Conservation (phyloP, 768 basidiomycete genomes). For the Xerocomellus amylosporus region DNA sequence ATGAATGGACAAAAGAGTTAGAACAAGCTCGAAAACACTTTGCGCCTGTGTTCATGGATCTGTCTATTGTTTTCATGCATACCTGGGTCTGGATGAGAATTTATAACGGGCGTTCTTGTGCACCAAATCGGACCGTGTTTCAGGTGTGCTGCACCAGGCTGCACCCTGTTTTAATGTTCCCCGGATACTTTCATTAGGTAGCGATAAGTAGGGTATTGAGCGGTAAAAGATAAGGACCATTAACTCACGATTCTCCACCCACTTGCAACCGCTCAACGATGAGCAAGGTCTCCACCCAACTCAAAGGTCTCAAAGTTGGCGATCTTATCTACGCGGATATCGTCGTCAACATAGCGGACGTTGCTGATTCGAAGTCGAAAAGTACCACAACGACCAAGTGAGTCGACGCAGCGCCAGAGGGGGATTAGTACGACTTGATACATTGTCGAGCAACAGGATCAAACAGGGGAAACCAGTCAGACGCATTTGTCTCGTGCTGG, state of each 20-base stretch:
- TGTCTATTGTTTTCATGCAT: too few species aligned
- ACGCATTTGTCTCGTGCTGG: not conserved
- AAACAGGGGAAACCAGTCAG: not conserved
- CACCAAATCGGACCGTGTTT: too few species aligned
- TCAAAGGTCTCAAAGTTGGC: not conserved
- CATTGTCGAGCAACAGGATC: not conserved
- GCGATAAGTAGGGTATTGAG: not conserved
- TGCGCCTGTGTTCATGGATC: too few species aligned
- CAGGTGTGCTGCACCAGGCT: not conserved
- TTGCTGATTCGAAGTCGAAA: not conserved
- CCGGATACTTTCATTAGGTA: not conserved
- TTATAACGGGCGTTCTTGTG: too few species aligned
- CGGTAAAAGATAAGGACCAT: not conserved
- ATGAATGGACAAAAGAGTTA: too few species aligned
- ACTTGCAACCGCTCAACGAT: not conserved
- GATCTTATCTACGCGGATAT: not conserved
- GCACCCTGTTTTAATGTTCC: not conserved
- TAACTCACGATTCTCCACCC: not conserved
- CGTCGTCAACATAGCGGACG: not conserved
- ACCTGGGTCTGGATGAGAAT: too few species aligned
- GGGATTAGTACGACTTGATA: not conserved
- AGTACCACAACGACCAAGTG: not conserved
- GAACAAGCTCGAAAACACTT: too few species aligned
- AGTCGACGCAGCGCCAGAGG: not conserved
- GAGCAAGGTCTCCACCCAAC: not conserved